These are phyloP conservation scores for Gastrolobium bilobum DNA, from an alignment of 306 rosid genomes.

Conservation along the genomic window DNA sequence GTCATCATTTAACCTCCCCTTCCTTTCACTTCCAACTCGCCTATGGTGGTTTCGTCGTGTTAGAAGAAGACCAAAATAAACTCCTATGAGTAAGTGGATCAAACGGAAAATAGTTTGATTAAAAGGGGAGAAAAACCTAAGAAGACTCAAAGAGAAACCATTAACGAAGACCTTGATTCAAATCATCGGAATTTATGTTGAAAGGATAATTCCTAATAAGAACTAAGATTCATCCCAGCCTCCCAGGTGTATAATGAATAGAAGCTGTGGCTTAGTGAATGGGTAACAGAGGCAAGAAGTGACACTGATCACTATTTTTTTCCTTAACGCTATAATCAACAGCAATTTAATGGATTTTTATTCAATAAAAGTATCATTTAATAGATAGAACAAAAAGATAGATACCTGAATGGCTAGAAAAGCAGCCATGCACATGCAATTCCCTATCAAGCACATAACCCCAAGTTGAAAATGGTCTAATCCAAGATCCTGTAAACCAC, in stretches of 20 bases:
- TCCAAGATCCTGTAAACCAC: conserved; percentile 64
- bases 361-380: background rate
- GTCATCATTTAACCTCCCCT: too few relatives aligned
- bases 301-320: background rate
- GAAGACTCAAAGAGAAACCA: background rate
- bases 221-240: conserved; percentile 13
- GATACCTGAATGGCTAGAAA: conserved; percentile 85
- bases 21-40: too few relatives aligned
- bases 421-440: conserved; percentile 92
- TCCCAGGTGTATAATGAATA: background rate
- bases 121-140: background rate
- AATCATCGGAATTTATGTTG: background rate
- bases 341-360: background rate
- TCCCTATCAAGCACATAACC: conserved; percentile 81
- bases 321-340: background rate
- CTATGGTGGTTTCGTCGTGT: too few relatives aligned
- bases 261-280: conserved; percentile 5
- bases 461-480: conserved; percentile 81
- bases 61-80: too few relatives aligned
- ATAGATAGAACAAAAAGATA: conserved; percentile 27
- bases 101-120: too few relatives aligned
- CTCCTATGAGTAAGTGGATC: too few relatives aligned
- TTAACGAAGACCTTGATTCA: background rate
- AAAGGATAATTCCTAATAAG: background rate
- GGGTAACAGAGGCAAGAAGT: background rate